Evolutionary conservation across 257 asterid genomes (phyloP), one percentile per base, ranked within the genome.

Genomic region (Scutellaria barbata): DNA sequence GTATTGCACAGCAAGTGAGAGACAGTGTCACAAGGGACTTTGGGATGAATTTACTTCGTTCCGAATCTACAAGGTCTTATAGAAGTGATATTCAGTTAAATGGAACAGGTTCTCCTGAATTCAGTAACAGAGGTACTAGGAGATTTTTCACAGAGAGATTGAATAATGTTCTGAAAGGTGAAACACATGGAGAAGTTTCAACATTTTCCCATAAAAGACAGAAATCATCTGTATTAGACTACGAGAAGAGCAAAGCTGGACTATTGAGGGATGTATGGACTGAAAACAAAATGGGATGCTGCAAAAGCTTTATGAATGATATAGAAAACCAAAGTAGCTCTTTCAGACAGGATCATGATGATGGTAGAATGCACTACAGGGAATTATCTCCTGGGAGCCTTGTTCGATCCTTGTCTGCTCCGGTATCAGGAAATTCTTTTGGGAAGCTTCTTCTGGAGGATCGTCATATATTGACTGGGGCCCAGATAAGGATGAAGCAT

Each of bases 361-460:
- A 74, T 65, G 76, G 62, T 53, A 62, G 73, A 51, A 72, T 81
- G 73, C 79, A 72, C 66, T 83, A 79, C 42, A 75, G 80, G 76
- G 90, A 82, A 54, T 76, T 62, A 61, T 84, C 89, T 25, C 90
- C 87, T 46, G 74, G 88, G 80, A 85, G 72, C 77, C 94, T 90
- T 37, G 61, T 88, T 65, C 79, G 97, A 69, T 90, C 97, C 65
- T 64, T 88, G 83, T 88, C 97, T 8, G 96, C 96, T 39, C 97
- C 97, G 16, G 90, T 90, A 56, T 81, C 94, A 12, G 92, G 89
- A 66, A 80, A 94, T 10, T 85, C 97, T 16, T 87, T 90, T 37
- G 97, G 97, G 55, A 88, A 88, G 86, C 96, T 90, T 66, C 97
- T 90, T 42, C 86, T 90, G 16, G 92, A 90, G 83, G 97, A 90